A percentile compares a stretch with the other conserved stretches of the same genome.
These are phyloP conservation scores for Xylariaceae sp. DNA, from an alignment of 2,329 filamentous ascomycete species.

Conservation along the genomic window DNA sequence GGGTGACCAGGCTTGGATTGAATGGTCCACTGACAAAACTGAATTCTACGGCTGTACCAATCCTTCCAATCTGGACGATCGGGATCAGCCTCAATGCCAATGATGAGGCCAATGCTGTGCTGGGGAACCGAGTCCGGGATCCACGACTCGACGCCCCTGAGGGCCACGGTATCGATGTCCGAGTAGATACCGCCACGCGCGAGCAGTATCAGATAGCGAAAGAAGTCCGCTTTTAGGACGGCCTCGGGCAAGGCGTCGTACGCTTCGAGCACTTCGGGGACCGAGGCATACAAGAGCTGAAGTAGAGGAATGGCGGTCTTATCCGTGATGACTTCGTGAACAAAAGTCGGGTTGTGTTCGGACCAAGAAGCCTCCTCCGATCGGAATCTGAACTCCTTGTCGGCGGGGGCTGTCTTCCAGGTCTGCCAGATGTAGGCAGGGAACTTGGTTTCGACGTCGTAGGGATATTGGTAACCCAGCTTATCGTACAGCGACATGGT, in stretches of 20 bases:
- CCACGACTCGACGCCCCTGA: slow-evolving; percentile 84
- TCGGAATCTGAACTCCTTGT: slow-evolving; percentile 74
- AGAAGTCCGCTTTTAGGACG: slow-evolving; percentile 76
- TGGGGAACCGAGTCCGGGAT: slow-evolving; percentile 74
- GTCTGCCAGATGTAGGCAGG: slow-evolving; percentile 99
- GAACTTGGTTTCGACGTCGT: slow-evolving; percentile 83
- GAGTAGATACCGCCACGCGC: slow-evolving; percentile 69
- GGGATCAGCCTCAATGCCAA: slow-evolving; percentile 95
- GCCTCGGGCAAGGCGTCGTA: slow-evolving; percentile 69
- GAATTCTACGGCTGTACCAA: slow-evolving; percentile 94
- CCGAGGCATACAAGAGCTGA: slow-evolving; percentile 77
- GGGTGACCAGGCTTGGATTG: slow-evolving; percentile 94
- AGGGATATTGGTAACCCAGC: slow-evolving; percentile 89
- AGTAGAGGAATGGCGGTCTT: slow-evolving; percentile 77
- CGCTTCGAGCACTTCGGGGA: slow-evolving; percentile 74
- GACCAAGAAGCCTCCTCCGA: slow-evolving; percentile 88
- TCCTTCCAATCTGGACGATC: slow-evolving; percentile 88
- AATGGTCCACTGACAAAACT: slow-evolving; percentile 99
- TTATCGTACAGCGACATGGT: slow-evolving; percentile 72
- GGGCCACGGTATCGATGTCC: slow-evolving; percentile 85
- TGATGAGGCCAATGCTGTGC: slow-evolving; percentile 75
- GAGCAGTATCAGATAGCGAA: slow-evolving; percentile 66
- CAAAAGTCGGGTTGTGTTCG: slow-evolving; percentile 79
- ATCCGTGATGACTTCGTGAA: slow-evolving; percentile 97
- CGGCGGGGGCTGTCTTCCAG: slow-evolving; percentile 83